Base-by-base conservation (phyloP, 192 early-diverging fungal species). In the Chytriomyces sp. region DNA sequence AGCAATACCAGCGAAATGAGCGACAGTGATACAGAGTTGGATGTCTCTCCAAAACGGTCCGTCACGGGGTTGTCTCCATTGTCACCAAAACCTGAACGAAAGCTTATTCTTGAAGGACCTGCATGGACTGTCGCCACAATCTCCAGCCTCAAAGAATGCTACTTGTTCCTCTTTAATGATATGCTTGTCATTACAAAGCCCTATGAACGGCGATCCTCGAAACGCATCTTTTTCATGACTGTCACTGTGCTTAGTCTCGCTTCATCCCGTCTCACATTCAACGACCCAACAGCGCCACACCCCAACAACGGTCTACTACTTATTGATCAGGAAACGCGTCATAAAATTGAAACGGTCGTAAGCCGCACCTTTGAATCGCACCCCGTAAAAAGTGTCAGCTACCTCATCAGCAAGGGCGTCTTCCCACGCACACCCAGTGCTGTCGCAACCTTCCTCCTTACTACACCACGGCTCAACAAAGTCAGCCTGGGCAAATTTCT, bases 281-380 rank as follows among this genome's bases (percentile, higher is more conserved):
- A 68, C 37, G 65, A 68, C 54, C n/a, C 44, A 33, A 68, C n/a
- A 25, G 22, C 65, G 5, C 19, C 17, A 52, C 65, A 53, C 37
- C 44, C 65, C 7, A 65, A 44, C 26, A 44, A 44, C 63, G 65
- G 65, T 5, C 52, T 68, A 14, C 52, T 68, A 8, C 22, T 68
- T 8, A 10, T 68, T 3, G 65, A 68, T 33, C 34, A 8, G 6
- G 65, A 68, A 34, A 68, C 65, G 14, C 3, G 32, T 3, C 65
- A 55, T 37, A 68, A 56, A 34, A 68, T 68, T 68, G 52, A 68
- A 68, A 68, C 65, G 10, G 65, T 68, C 3, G 65, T 55, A 6
- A 34, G 32, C 25, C 5, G 65, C 5, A 68, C 65, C 2, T 68
- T 68, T 55, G 65, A 68, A 68, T 52, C 65, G 7, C 65, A 68